Base-by-base conservation (phyloP, 2,329 filamentous ascomycete species). In the Claviceps africana region DNA sequence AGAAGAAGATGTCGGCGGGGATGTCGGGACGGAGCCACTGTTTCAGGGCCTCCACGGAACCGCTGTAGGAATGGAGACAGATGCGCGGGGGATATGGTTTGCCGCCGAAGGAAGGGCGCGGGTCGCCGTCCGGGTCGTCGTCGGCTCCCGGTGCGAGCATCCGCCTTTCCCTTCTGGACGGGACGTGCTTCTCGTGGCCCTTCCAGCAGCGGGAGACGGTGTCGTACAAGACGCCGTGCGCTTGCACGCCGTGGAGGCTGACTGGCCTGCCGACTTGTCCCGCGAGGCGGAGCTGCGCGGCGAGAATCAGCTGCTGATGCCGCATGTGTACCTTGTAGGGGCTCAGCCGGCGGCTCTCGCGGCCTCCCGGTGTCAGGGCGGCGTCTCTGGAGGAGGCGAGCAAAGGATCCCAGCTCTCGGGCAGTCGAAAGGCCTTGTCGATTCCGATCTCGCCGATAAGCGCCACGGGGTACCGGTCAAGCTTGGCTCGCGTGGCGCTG, bases 11-110 rank as follows among this genome's bases (percentile, higher is more conserved):
- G 17, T 81, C 74, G 0, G 82, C 81, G 0, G 91, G 91, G 9
- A 93, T 80, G 1, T 77, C 73, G 1, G 80, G 78, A 56, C 85
- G 76, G 47, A 88, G 70, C 61, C 95, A 97, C 65, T 89, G 88
- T 57, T 78, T 83, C 39, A 96, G 70, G 33, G 83, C 77, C 53
- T 93, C 83, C 11, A 80, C 73, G 6, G 84, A 78, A 0, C 88
- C 91, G 47, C 86, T 94, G 67, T 89, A 98, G 0, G 90, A 96
- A 67, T 98, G 93, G 54, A 98, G 79, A 63, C 93, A 98, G 63
- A 97, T 84, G 9, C 90, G 75, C 1, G 90, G 89, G 4, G 93
- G 90, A 59, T 85, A 97, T 0, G 86, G 83, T 54, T 76, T 81
- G 1, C 54, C 55, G 31, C 43, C 50, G 3, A 42, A 60, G 30